A percentile compares a stretch with the other conserved stretches of the same genome.
Conservation (phyloP, 306 rosid species). For the Cucurbita argyrosperma region DNA sequence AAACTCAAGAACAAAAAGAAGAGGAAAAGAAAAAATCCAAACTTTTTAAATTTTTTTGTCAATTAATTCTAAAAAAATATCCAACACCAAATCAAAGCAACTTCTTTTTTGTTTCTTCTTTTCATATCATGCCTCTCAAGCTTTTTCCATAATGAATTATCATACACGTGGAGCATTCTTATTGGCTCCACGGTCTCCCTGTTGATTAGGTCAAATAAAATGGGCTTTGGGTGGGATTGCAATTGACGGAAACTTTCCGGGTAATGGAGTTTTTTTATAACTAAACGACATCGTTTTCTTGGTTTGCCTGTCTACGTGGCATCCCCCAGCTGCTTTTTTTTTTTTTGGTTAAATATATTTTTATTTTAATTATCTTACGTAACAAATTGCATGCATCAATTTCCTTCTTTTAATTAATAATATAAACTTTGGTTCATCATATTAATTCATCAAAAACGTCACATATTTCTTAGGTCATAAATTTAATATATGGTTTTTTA, state of each 20-base stretch:
- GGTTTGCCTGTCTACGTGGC: not conserved
- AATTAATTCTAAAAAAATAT: not conserved
- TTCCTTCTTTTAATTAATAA: not conserved
- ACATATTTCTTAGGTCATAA: not conserved
- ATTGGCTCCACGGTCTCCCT: slow-evolving; percentile 3
- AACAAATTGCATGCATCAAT: slow-evolving; percentile 4
- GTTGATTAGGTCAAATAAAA: slow-evolving; percentile 20
- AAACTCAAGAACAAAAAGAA: not conserved
- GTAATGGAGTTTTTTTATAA: not conserved
- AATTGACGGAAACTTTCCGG: not conserved
- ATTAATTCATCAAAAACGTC: not conserved
- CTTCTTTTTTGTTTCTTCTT: not conserved
- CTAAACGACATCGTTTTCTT: not conserved
- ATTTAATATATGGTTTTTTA: not conserved
- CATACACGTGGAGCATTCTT: slow-evolving; percentile 2
- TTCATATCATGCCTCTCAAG: not conserved
- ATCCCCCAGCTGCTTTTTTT: not conserved
- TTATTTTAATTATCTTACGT: not conserved
- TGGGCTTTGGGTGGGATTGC: slow-evolving; percentile 19
- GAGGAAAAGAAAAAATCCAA: not conserved
- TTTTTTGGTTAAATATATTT: not conserved
- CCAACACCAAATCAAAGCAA: not conserved
- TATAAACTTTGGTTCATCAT: not conserved
- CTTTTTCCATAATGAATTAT: not conserved
- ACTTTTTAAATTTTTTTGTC: not conserved